Base-by-base conservation (phyloP, 305 asterid genomes). In the Solanum hybrid region DNA sequence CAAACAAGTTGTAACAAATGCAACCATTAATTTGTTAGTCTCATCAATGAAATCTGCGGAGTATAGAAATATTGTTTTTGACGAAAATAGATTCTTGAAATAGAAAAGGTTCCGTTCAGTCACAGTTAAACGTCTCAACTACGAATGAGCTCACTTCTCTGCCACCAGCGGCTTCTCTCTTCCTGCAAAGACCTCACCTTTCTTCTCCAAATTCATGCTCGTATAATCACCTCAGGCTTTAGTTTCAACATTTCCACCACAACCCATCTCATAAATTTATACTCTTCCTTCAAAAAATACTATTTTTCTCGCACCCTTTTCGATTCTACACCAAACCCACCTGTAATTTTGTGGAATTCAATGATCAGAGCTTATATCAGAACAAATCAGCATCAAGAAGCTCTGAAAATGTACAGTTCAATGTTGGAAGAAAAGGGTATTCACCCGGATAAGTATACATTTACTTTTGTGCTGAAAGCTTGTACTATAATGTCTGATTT, bases 401-500 rank as follows among this genome's bases (percentile, higher is more conserved):
- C 93, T 7, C 82, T 93, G 9, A 37, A 88, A 38, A 69, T 90
- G 42, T 93, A 88, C 90, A 81, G 9, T 37, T 88, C 37, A 69
- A 93, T 93, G 92, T 71, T 38, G 56, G 81, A 66, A 42, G 17
- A 78, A 5, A 86, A 73, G 15, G 60, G 24, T 7, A 42, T 90
- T 24, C 87, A 73, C 1, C 91, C 91, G 12, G 94, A 93, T 89
- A 90, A 91, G 71, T 91, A 89, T 40, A 93, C 94, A 13, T 93
- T 91, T 51, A 93, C 93, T 51, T 93, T 93, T 76, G 91, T 85
- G 27, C 90, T 93, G 29, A 93, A 93, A 93, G 94, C 94, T 71
- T 91, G 94, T 34, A 89, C 92, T 35, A 77, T 73, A 19, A 19
- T 88, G 1, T 37, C 79, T 45, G 87, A 90, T 36, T 88, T 87